These are phyloP conservation scores for Phlebiopsis gigantea DNA, from an alignment of 768 basidiomycete genomes.

Conservation along the genomic window DNA sequence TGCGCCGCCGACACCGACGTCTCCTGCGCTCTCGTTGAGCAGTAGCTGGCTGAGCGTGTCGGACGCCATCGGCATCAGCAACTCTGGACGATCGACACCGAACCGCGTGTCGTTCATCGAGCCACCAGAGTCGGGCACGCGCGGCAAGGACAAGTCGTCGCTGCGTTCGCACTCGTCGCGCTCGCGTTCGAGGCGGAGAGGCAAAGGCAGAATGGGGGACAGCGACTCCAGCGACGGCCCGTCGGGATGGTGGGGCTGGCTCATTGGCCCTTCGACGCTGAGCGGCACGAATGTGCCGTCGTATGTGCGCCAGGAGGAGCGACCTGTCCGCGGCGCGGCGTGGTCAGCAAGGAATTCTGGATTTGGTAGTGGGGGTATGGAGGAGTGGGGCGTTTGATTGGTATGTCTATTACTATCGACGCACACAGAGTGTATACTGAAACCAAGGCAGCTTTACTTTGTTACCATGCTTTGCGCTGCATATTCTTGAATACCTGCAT, in stretches of 20 bases:
- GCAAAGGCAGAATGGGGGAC: slow-evolving; percentile 25
- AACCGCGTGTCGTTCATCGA: slow-evolving; percentile 78
- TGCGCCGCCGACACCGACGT: slow-evolving; percentile 29
- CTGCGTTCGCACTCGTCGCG: slow-evolving; percentile 13
- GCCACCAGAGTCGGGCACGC: slow-evolving; percentile 49
- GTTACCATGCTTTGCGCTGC: neutral
- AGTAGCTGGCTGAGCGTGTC: slow-evolving; percentile 18
- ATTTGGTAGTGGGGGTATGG: slow-evolving; percentile 18
- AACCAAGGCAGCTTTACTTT: neutral
- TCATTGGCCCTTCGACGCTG: slow-evolving; percentile 21
- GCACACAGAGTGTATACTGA: neutral
- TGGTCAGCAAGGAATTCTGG: slow-evolving; percentile 17
- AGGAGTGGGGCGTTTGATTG: slow-evolving; percentile 23
- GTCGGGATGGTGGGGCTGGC: slow-evolving; percentile 27
- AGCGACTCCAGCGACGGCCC: slow-evolving; percentile 18
- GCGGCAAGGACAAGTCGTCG: slow-evolving; percentile 27
- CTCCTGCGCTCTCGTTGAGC: slow-evolving; percentile 29
- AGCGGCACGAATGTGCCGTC: slow-evolving; percentile 8
- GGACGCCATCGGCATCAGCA: slow-evolving; percentile 9
- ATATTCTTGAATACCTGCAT: neutral
- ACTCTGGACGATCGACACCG: slow-evolving; percentile 43
- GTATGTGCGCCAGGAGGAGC: slow-evolving; percentile 16
- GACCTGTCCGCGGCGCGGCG: slow-evolving; percentile 7
- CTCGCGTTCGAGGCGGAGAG: slow-evolving; percentile 22
- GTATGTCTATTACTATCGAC: neutral